These are phyloP conservation scores for Drosera capensis DNA, from an alignment of 148 eudicot species.

Conservation along the genomic window DNA sequence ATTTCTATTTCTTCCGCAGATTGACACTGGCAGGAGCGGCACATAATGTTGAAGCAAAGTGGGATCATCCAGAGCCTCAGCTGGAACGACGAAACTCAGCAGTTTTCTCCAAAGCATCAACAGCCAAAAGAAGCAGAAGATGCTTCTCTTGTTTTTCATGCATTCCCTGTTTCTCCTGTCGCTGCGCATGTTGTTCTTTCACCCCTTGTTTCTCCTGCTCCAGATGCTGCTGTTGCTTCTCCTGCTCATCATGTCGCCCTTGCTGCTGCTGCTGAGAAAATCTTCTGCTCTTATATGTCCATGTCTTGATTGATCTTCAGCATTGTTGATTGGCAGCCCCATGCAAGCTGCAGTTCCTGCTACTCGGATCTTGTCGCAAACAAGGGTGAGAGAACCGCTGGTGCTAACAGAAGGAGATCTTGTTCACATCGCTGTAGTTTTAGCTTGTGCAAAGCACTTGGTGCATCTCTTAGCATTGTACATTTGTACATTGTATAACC, in stretches of 20 bases:
- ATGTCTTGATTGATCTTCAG: no score
- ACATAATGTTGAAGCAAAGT: neutral
- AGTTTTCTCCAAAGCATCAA: neutral
- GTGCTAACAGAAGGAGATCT: no score
- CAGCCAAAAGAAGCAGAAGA: neutral
- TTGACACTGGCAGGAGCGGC: neutral
- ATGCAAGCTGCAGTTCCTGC: no score
- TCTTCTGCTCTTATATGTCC: no score
- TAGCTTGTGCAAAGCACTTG: no score
- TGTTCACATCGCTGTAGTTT: no score
- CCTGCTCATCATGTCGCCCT: neutral
- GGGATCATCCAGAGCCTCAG: neutral
- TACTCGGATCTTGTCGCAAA: no score
- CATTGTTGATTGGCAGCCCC: no score
- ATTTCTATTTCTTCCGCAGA: neutral
- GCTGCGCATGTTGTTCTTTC: conserved; percentile 2
- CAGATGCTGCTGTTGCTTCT: neutral
- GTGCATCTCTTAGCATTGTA: no score
- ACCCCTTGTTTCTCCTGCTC: no score
- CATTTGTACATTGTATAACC: no score
- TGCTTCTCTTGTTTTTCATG: conserved; percentile 12
- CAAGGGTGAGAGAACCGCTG: no score
- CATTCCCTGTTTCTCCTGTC: neutral
- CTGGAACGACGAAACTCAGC: neutral
- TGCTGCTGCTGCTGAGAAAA: conserved; percentile 1